A percentile compares a stretch with the other conserved stretches of the same genome.
Evolutionary conservation across 2,329 filamentous ascomycete genomes (phyloP).

Genomic region (Aspergillus arachidicola): DNA sequence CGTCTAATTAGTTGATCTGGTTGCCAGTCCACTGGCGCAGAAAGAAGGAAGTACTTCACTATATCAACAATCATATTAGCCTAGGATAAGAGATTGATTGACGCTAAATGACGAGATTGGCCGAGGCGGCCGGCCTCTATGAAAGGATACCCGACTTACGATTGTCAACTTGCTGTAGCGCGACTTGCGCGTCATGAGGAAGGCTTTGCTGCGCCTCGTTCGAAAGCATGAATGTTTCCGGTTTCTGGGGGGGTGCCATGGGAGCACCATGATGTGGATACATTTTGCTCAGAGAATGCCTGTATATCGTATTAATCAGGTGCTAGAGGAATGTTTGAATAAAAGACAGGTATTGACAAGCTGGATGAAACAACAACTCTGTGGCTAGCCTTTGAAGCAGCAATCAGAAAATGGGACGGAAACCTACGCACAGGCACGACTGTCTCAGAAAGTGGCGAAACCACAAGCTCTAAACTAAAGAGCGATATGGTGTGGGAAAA

Average conservation of each 20-base stretch:
- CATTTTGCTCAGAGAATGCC: constrained; percentile 54
- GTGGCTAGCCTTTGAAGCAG: not conserved
- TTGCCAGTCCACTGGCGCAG: constrained; percentile 96
- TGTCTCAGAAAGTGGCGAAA: constrained; percentile 21
- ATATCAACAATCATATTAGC: constrained; percentile 19
- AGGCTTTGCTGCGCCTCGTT: constrained; percentile 95
- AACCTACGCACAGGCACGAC: constrained; percentile 16
- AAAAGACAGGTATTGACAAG: constrained; percentile 9
- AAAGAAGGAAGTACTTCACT: constrained; percentile 99
- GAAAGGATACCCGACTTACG: constrained; percentile 60
- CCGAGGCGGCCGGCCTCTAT: not conserved
- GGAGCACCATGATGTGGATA: constrained; percentile 76
- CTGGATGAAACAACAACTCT: constrained; percentile 1
- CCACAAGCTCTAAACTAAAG: constrained; percentile 9
- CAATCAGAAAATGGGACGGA: constrained; percentile 8
- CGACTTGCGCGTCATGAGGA: constrained; percentile 94
- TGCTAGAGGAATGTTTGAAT: constrained; percentile 23
- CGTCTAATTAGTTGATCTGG: constrained; percentile 94
- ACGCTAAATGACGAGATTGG: not conserved
- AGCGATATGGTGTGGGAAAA: constrained; percentile 3
- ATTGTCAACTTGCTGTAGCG: constrained; percentile 97
- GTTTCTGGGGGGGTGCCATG: constrained; percentile 92
- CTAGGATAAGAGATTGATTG: not conserved
- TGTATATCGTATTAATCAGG: constrained; percentile 23
- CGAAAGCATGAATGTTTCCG: constrained; percentile 98